Base-by-base conservation (phyloP, 495 filamentous ascomycete genomes). In the Patellaria atrata region DNA sequence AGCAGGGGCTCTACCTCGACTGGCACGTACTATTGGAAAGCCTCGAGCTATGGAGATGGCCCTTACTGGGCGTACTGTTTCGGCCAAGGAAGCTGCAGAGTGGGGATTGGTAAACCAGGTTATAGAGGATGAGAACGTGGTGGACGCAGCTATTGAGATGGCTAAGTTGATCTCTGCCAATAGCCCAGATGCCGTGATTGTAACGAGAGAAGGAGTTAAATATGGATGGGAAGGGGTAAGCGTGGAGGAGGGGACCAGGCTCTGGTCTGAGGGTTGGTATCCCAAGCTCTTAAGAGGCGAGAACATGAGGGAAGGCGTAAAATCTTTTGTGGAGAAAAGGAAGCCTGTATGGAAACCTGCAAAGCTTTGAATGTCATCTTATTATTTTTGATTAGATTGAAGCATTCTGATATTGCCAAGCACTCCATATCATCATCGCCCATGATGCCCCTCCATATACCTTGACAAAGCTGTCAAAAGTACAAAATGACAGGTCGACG, bases 301-400 rank as follows among this genome's bases (percentile, higher is more conserved):
- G 48, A 89, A 89, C 60, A 77, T 81, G 52, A 64, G 58, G 42
- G 83, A 91, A 58, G 83, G 82, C 0, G 63, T 89, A 24, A 64
- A 51, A 56, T 78, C 77, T 38, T 91, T 91, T 68, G 70, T 79
- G 39, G 81, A 85, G 68, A 83, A 72, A 57, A 62, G 81, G 56
- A 63, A 68, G 52, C 70, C 79, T 15, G 63, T 56, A 32, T 87
- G 83, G 81, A 65, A 65, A 50, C 63, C 74, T 51, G 77, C 71
- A 49, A 86, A 84, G 58, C 48, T 91, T 48, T 92, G 33, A 48
- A 13, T 8, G 4, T 5, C 3, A 17, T n/a, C 12, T 33, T 12
- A 33, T 4, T 20, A 2, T 9, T 33, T n/a, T n/a, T n/a, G n/a
- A n/a, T n/a, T n/a, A n/a, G n/a, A n/a, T n/a, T n/a, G n/a, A n/a